Evolutionary conservation across 2,329 filamentous ascomycete genomes (phyloP), one percentile per base, ranked within the genome.

Genomic region (Clonostachys rhizophaga): DNA sequence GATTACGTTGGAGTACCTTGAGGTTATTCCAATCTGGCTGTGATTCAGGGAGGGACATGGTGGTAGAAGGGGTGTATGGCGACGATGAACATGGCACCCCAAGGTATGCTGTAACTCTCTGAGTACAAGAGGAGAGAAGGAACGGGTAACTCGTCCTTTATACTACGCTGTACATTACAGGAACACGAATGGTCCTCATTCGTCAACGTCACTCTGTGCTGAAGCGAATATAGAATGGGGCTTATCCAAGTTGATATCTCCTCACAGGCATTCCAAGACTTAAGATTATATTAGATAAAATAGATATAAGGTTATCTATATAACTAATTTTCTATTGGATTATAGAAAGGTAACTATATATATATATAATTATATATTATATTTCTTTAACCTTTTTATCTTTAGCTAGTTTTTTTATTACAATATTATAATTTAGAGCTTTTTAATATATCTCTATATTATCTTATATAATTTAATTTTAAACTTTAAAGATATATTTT

Each of bases 11-110:
- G 14, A 85, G 68, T 33, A 85, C 67, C 5, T 70, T 58, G 48
- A 83, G 69, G 54, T 85, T 85, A 59, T 72, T 79, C 79, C 80
- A 85, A 57, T 85, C 80, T 1, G 79, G 79, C 55, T 12, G 35
- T n/a, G 12, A 12, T 12, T n/a, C 35, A 12, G 35, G 35, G 12
- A 47, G 30, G 16, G 49, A 24, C 10, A 44, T 34, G 11, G 54
- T 52, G 46, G 54, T 52, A n/a, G 40, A 45, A 39, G 43, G 43
- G 30, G 30, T 34, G 20, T 44, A 40, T 18, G 16, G 10, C 16
- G 35, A 13, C 13, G 16, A 18, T 40, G 16, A 18, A 40, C 5
- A 18, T 18, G 18, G 18, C 18, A 18, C 18, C 18, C 5, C 18
- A 18, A 18, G 18, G 18, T 18, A 18, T 18, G 18, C 18, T 18